phyloP scores from a whole-genome alignment of 106 monocot species.

The Platanthera guangdongensis region DNA sequence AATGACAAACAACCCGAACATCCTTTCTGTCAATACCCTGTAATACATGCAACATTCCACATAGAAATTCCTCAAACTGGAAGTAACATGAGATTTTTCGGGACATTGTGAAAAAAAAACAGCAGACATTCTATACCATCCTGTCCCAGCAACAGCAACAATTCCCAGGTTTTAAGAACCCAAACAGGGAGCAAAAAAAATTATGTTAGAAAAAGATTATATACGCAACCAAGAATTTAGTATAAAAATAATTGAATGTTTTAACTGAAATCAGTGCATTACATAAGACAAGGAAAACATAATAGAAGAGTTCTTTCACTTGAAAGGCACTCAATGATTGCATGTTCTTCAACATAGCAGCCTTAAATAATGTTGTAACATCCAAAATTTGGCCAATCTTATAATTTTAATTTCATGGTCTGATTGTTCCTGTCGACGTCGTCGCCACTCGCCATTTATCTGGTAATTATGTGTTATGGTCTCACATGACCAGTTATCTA shows the following conservation, averaged over 20 bases:
- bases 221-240: neutral
- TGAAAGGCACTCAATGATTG: neutral
- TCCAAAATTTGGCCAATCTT: too few relatives aligned
- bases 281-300: neutral
- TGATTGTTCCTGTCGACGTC: too few relatives aligned
- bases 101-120: neutral
- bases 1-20: constrained; percentile 84
- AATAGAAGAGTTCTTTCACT: neutral
- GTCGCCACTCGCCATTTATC: too few relatives aligned
- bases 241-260: neutral
- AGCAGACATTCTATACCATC: constrained; percentile 47
- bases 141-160: constrained; percentile 21
- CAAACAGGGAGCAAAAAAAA: constrained; percentile 1
- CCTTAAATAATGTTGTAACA: neutral
- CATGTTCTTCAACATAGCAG: neutral
- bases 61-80: neutral
- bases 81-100: neutral
- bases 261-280: neutral
- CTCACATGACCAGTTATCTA: too few relatives aligned
- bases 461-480: too few relatives aligned
- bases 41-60: constrained; percentile 1
- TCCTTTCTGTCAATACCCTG: constrained; percentile 97
- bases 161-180: constrained; percentile 4
- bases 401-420: too few relatives aligned
- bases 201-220: neutral